Conservation (phyloP, 441 rosid species). For the Syzygium malaccense region DNA sequence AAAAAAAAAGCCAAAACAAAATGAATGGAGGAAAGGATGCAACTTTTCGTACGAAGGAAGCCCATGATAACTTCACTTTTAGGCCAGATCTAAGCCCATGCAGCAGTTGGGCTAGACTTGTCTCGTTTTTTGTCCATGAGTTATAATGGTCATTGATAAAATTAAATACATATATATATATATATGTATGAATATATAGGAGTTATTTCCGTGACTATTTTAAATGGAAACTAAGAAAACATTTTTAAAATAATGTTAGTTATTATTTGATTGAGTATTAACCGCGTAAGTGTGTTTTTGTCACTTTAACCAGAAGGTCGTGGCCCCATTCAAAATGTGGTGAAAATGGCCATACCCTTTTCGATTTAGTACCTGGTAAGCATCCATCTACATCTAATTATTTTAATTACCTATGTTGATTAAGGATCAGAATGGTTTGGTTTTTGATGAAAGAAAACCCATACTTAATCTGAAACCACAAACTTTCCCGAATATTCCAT, state of each 20-base stretch:
- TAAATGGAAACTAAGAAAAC: not conserved
- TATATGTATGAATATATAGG: not conserved
- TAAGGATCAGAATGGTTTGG: fast-evolving
- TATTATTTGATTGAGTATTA: not conserved
- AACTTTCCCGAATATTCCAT: not conserved
- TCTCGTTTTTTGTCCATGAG: not conserved
- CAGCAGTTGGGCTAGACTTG: not conserved
- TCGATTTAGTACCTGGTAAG: fast-evolving
- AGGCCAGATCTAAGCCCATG: not conserved
- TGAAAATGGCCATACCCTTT: not conserved
- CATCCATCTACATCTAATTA: not conserved
- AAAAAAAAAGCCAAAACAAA: not conserved
- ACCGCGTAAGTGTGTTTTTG: not conserved
- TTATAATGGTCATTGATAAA: not conserved
- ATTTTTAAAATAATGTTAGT: not conserved
- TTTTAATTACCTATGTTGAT: fast-evolving
- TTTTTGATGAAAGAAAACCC: not conserved
- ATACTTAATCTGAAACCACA: not conserved
- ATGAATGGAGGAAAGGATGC: not conserved
- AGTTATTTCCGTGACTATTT: not conserved
- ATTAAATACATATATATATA: too few relatives aligned
- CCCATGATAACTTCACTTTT: not conserved
- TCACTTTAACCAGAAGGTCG: too few relatives aligned
- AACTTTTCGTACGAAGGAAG: not conserved
- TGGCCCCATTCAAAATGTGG: too few relatives aligned